A percentile compares a stretch with the other conserved stretches of the same genome.
Evolutionary conservation across 805 yeast genomes (phyloP).

Genomic region (Wickerhamiella dianesei): DNA sequence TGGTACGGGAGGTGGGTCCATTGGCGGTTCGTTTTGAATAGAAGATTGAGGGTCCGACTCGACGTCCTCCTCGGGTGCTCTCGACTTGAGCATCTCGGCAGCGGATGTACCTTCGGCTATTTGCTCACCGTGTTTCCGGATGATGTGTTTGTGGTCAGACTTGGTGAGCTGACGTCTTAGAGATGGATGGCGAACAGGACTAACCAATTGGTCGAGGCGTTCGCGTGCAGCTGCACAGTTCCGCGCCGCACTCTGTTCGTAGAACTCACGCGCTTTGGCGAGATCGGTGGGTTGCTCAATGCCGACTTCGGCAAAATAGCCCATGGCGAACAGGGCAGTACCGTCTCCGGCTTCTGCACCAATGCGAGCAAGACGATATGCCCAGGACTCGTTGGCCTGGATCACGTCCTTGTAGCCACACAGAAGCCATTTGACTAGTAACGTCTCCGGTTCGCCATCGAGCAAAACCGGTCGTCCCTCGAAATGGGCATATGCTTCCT

Average conservation of each 20-base stretch:
- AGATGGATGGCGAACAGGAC: slow-evolving; percentile 6
- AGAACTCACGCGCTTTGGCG: slow-evolving; percentile 36
- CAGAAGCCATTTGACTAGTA: slow-evolving; percentile 44
- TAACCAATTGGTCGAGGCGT: slow-evolving; percentile 17
- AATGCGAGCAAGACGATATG: slow-evolving; percentile 50
- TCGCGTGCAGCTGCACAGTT: slow-evolving; percentile 30
- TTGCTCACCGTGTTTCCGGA: slow-evolving; percentile 9
- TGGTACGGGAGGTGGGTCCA: not conserved
- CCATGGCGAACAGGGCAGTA: slow-evolving; percentile 57
- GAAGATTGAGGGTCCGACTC: not conserved
- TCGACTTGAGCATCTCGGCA: not conserved
- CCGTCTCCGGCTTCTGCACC: slow-evolving; percentile 49
- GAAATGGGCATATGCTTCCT: slow-evolving; percentile 21
- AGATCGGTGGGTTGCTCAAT: slow-evolving; percentile 32
- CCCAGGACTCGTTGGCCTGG: slow-evolving; percentile 45
- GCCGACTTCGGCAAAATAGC: slow-evolving; percentile 54
- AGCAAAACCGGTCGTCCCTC: slow-evolving; percentile 11
- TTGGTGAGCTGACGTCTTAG: slow-evolving; percentile 15
- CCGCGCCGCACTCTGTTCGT: slow-evolving; percentile 38
- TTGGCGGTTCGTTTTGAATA: not conserved
- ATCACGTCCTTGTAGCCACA: slow-evolving; percentile 50
- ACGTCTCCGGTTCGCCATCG: slow-evolving; percentile 28
- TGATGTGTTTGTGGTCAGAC: slow-evolving; percentile 12
- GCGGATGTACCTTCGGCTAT: slow-evolving; percentile 6
- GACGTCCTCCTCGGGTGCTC: not conserved